Evolutionary conservation across 2,329 filamentous ascomycete genomes (phyloP).

Genomic region (Cladophialophora psammophila): DNA sequence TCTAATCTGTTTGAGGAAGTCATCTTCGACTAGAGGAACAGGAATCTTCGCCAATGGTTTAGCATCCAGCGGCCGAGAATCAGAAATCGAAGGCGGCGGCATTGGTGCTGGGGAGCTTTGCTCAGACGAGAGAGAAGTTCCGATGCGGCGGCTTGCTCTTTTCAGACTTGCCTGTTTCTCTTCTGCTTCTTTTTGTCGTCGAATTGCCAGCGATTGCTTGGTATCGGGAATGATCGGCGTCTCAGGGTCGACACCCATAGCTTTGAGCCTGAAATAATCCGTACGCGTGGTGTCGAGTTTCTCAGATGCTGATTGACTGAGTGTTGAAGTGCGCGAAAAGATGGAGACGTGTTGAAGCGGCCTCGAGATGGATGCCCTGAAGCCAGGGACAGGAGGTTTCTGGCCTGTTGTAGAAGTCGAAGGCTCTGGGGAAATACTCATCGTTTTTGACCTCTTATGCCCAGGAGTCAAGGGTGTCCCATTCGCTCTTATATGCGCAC

Average conservation of each 20-base stretch:
- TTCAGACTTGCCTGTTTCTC: constrained; percentile 29
- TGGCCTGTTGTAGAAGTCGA: constrained; percentile 9
- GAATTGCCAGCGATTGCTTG: constrained; percentile 28
- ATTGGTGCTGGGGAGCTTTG: constrained; percentile 13
- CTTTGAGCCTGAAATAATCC: constrained; percentile 60
- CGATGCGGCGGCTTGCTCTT: constrained; percentile 20
- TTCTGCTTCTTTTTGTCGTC: constrained; percentile 34
- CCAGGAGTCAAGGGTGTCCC: constrained; percentile 17
- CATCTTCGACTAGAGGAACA: constrained; percentile 35
- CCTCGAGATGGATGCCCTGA: constrained; percentile 13
- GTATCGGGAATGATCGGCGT: constrained; percentile 42
- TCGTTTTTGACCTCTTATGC: constrained; percentile 41
- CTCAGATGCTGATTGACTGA: constrained; percentile 33
- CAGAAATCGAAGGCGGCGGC: constrained; percentile 8
- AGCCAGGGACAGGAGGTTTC: constrained; percentile 12
- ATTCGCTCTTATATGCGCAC: constrained; percentile 77
- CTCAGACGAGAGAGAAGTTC: constrained; percentile 15
- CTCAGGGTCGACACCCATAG: constrained; percentile 54
- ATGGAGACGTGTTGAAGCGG: constrained; percentile 25
- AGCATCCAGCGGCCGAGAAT: background rate
- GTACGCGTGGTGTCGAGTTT: constrained; percentile 55
- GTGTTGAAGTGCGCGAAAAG: constrained; percentile 26
- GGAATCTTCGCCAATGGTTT: constrained; percentile 9
- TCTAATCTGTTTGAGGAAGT: constrained; percentile 42
- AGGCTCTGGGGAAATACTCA: constrained; percentile 30